Base-by-base conservation (phyloP, 179 eudicot genomes). In the Patellifolia procumbens region DNA sequence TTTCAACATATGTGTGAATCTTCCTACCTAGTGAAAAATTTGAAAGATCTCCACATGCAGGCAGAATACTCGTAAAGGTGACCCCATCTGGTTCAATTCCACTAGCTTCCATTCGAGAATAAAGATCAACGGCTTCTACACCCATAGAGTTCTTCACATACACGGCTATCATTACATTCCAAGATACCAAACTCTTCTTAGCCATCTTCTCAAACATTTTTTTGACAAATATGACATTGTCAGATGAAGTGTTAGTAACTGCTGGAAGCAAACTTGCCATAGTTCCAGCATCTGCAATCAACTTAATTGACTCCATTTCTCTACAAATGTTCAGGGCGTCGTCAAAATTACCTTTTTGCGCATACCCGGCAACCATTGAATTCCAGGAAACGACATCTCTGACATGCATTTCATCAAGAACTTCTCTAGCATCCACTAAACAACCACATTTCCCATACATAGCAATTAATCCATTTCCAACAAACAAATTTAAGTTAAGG, bases 131-230 rank as follows among this genome's bases (percentile, higher is more conserved):
- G 5, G 96, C 98, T 80, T 79, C 82, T 34, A 73, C 73, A 48
- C 91, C 82, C 97, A 89, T 84, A 22, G 89, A 77, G 72, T 90
- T 92, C n/a, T 87, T 90, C 24, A 91, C 90, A 81, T 90, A 94
- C 43, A 89, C 86, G 0, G 97, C 86, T 58, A 94, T 90, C 98
- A 94, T 92, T 31, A 89, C 97, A 79, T 94, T 94, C 92, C 96
- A 90, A 0, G 94, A 75, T 73, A 94, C 83, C 62, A 87, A 60
- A 67, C 87, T 87, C 75, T 76, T 85, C 64, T 61, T 79, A 22
- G 65, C 72, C 81, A 84, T 75, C 76, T 80, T 79, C 55, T 59
- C 55, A 80, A 92, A 93, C 85, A 93, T 86, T 64, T 81, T 79
- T 78, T 85, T 73, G 29, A 93, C 87, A 64, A 90, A 87, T 42